These are phyloP conservation scores for Sechiopsis laciniata DNA, from an alignment of 306 rosid species.

Conservation along the genomic window DNA sequence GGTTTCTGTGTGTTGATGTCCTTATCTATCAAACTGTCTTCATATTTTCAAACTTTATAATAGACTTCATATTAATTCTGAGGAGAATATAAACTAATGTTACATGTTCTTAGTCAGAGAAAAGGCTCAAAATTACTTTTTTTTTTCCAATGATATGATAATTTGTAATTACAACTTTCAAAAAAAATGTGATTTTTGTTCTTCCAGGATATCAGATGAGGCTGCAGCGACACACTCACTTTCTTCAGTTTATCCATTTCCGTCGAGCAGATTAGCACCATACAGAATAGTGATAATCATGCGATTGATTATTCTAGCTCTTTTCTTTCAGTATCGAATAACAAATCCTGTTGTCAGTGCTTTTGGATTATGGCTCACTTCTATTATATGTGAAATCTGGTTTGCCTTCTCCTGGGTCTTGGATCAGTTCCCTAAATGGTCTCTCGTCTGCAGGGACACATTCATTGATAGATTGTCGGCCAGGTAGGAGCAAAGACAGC, in stretches of 20 bases:
- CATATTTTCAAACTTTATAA: background rate
- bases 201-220: slow-evolving; percentile 54
- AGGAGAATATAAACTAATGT: slow-evolving; percentile 2
- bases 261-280: slow-evolving; percentile 57
- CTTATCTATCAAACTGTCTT: background rate
- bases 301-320: slow-evolving; percentile 67
- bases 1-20: slow-evolving; percentile 2
- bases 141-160: background rate
- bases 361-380: slow-evolving; percentile 89
- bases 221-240: slow-evolving; percentile 40
- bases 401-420: slow-evolving; percentile 91
- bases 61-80: background rate
- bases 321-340: slow-evolving; percentile 88
- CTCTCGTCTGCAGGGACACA: slow-evolving; percentile 68
- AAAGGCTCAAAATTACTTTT: background rate
- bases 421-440: slow-evolving; percentile 99
- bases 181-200: slow-evolving; percentile 24
- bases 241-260: slow-evolving; percentile 54
- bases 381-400: slow-evolving; percentile 95
- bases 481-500: slow-evolving; percentile 45
- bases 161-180: background rate
- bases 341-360: slow-evolving; percentile 94
- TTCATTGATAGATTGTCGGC: slow-evolving; percentile 62
- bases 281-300: slow-evolving; percentile 57
- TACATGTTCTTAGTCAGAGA: background rate